A percentile compares a stretch with the other conserved stretches of the same genome.
phyloP scores from a whole-genome alignment of 1,284 basidiomycete genomes.

The Meripilus lineatus region DNA sequence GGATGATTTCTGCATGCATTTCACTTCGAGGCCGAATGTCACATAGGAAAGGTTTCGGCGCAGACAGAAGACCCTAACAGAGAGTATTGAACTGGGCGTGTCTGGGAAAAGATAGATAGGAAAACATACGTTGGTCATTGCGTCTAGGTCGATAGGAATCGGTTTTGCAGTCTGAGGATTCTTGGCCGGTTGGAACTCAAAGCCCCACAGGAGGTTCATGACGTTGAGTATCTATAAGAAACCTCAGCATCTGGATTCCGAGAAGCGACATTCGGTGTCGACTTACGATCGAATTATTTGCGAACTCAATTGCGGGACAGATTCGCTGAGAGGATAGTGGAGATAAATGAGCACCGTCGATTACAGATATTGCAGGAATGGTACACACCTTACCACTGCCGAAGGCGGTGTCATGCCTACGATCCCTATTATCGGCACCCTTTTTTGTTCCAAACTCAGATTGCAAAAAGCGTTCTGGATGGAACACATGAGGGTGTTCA shows the following conservation, averaged over 20 bases:
- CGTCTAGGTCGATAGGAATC: constrained; percentile 2
- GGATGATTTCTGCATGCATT: constrained; percentile 3
- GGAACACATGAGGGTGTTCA: constrained; percentile 14
- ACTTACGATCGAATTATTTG: constrained; percentile 14
- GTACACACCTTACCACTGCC: constrained; percentile 16
- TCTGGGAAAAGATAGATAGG: too few species aligned
- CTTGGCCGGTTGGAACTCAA: constrained; percentile 6
- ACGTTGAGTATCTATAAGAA: constrained; percentile 8
- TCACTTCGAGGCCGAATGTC: constrained; percentile 6
- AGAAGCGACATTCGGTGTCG: too few species aligned
- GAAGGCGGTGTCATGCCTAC: constrained; percentile 16
- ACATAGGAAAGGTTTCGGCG: constrained; percentile 1
- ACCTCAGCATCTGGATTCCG: too few species aligned
- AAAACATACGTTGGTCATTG: constrained; percentile 3
- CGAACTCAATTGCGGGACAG: constrained; percentile 20
- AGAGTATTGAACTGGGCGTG: too few species aligned
- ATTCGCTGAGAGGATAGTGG: constrained; percentile 12
- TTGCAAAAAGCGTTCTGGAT: constrained; percentile 15
- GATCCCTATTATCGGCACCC: constrained; percentile 3
- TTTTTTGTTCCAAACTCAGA: constrained; percentile 15
- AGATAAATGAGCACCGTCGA: not conserved
- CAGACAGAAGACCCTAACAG: constrained; percentile 2
- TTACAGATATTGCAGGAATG: not conserved
- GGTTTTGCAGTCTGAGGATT: constrained; percentile 5
- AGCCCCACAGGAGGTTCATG: constrained; percentile 13